Percentiles rank a stretch among this genome's conserved stretches.
Evolutionary conservation across 495 filamentous ascomycete species (phyloP).

Genomic region (Elaphomyces granulatus): DNA sequence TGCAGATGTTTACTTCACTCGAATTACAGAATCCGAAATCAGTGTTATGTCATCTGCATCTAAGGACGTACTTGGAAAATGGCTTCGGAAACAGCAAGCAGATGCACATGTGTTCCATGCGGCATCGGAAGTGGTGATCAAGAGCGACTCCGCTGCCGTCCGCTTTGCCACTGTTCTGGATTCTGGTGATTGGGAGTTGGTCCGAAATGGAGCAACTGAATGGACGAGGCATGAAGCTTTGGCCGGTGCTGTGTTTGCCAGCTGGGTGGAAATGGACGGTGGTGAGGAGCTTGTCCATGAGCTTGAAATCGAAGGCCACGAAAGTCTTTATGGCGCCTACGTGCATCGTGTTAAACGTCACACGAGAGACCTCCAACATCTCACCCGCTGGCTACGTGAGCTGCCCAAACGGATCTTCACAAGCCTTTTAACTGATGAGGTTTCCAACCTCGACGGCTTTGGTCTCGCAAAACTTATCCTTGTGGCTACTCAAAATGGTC

Average conservation of each 20-base stretch:
- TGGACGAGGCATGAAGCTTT: slow-evolving; percentile 80
- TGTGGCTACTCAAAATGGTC: slow-evolving; percentile 66
- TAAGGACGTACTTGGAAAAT: slow-evolving; percentile 58
- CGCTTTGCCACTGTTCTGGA: slow-evolving; percentile 56
- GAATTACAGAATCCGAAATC: slow-evolving; percentile 56
- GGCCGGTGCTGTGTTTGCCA: slow-evolving; percentile 56
- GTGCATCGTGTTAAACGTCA: slow-evolving; percentile 78
- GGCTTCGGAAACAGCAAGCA: slow-evolving; percentile 38
- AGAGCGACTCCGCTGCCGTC: slow-evolving; percentile 51
- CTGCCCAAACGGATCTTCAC: slow-evolving; percentile 52
- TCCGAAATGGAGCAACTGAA: slow-evolving; percentile 62
- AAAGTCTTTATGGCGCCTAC: slow-evolving; percentile 64
- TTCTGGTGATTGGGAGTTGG: slow-evolving; percentile 67
- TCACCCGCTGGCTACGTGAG: slow-evolving; percentile 57
- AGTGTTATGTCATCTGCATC: slow-evolving; percentile 62
- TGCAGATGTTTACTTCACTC: slow-evolving; percentile 77
- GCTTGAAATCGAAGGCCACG: slow-evolving; percentile 73
- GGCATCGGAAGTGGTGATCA: slow-evolving; percentile 69
- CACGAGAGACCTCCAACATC: slow-evolving; percentile 55
- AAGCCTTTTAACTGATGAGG: slow-evolving; percentile 49
- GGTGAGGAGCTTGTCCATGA: slow-evolving; percentile 62
- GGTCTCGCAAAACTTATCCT: slow-evolving; percentile 74
- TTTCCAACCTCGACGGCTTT: slow-evolving; percentile 59
- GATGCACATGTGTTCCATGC: slow-evolving; percentile 42
- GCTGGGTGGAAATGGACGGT: slow-evolving; percentile 57